Evolutionary conservation across 768 basidiomycete species (phyloP), one percentile per base, ranked within the genome.

Genomic region (Pleurotus pulmonarius): DNA sequence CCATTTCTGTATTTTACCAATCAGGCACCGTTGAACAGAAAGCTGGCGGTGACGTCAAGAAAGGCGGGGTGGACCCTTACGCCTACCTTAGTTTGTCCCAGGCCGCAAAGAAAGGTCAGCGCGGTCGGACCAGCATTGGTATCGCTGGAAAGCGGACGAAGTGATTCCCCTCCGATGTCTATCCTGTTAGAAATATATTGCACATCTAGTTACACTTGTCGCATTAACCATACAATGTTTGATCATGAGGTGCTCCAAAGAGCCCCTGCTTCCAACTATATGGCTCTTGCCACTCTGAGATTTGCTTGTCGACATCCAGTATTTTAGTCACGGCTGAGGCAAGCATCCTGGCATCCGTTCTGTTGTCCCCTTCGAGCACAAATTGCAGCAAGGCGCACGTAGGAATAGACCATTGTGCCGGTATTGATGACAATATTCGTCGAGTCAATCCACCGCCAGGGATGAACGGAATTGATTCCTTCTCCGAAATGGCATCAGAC

Each of bases 1-100:
- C 26, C 37, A 46, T 44, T 58, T 58, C 22, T 12, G 52, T 52
- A 29, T n/a, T 54, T 40, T 40, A 16, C 3, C 3, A 12, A 13
- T 3, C 34, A n/a, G n/a, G 39, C 5, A 4, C 41, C 41, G 29
- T 34, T 34, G 0, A 60, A 53, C 70, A 98, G 96, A 91, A 86
- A 75, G 97, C 95, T 20, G 92, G 91, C 29, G 97, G 97, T 6
- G 97, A 98, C 67, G 77, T 97, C 69, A 95, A 93, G 72, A 90
- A 84, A 68, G 82, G 83, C 41, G 88, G 88, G 13, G 70, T 92
- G 53, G 94, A 97, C 67, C 97, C 97, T 3, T 98, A 93, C 68
- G 93, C 92, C 15, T 99, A 98, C 69, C 68, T 99, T 34, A 76
- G 92, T 5, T 75, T 99, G 53, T 82, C 85, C 18, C 88, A 94